Base-by-base conservation (phyloP, 495 filamentous ascomycete species). In the Penicillium tannophilum region DNA sequence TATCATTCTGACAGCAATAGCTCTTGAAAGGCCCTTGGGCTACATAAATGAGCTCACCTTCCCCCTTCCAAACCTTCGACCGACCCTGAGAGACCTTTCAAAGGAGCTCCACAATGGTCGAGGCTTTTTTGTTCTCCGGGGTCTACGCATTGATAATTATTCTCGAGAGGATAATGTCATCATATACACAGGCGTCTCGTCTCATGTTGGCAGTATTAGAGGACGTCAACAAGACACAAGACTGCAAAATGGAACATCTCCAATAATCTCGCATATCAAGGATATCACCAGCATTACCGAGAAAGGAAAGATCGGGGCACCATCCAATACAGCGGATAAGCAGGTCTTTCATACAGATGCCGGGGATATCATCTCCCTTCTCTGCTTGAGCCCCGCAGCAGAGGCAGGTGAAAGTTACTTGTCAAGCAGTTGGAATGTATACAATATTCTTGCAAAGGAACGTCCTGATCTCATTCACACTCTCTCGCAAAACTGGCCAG, bases 321-420 rank as follows among this genome's bases (percentile, higher is more conserved):
- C 84, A 3, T 80, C 82, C 0, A 84, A 84, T 82, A 54, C 30
- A 20, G 19, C 31, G 26, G 52, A 52, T 36, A 52, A 59, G 19
- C 59, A 86, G 63, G 85, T 85, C 26, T 91, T 91, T 64, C 89
- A 91, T 58, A 92, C 88, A 0, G 89, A 91, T 67, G 72, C 76
- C 6, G 85, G 86, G 1, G 89, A 91, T 59, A 79, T 91, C 12
- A 70, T 91, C 23, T 84, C 84, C 1, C 70, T 90, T 0, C 85
- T 87, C 35, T 76, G 75, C 3, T 70, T 87, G 3, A 76, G 74
- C 28, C 76, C 76, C 9, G 78, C 85, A 0, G 78, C 78, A 1
- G 69, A 73, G 14, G 39, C 43, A 83, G 82, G 64, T 83, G 76
- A 82, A 54, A 85, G 82, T 53, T 81, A 81, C 52, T 58, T 89